Evolutionary conservation across 2,329 filamentous ascomycete species (phyloP).

Genomic region (Cladophialophora bantiana): DNA sequence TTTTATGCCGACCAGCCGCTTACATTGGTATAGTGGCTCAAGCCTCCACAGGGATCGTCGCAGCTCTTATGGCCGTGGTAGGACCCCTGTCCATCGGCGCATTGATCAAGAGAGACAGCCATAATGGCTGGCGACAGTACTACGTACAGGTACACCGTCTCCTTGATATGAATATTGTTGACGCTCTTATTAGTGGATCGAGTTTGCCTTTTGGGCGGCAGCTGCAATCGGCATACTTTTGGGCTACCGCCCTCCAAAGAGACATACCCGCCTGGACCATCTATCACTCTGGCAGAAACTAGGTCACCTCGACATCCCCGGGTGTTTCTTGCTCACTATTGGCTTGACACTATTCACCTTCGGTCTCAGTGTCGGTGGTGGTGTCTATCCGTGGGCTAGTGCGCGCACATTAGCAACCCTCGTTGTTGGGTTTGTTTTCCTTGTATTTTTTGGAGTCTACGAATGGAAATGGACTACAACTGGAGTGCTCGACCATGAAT

Average conservation of each 20-base stretch:
- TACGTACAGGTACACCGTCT: conserved; percentile 10
- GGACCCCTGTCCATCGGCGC: conserved; percentile 24
- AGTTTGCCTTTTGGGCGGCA: conserved; percentile 17
- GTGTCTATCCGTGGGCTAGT: conserved; percentile 16
- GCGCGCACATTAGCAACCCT: conserved; percentile 9
- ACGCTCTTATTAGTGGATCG: conserved; percentile 19
- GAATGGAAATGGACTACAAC: conserved; percentile 27
- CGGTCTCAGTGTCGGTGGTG: conserved; percentile 19
- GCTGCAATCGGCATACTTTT: conserved; percentile 15
- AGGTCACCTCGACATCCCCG: conserved; percentile 15
- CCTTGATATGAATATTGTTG: not conserved
- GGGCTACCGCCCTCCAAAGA: conserved; percentile 28
- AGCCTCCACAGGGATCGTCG: not conserved
- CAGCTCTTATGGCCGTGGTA: too few species aligned
- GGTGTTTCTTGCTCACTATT: conserved; percentile 13
- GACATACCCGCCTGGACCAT: conserved; percentile 24
- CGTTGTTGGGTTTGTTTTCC: conserved; percentile 7
- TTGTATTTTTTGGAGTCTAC: conserved; percentile 19
- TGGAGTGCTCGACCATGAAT: conserved; percentile 22
- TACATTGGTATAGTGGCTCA: conserved; percentile 11
- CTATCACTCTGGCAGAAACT: conserved; percentile 26
- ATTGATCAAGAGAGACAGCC: conserved; percentile 7
- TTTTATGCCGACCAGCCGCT: conserved; percentile 10
- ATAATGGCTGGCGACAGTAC: conserved; percentile 26
- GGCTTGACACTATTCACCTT: conserved; percentile 17